phyloP scores from a whole-genome alignment of 2,329 filamentous ascomycete species.

The Exophiala viscosa region DNA sequence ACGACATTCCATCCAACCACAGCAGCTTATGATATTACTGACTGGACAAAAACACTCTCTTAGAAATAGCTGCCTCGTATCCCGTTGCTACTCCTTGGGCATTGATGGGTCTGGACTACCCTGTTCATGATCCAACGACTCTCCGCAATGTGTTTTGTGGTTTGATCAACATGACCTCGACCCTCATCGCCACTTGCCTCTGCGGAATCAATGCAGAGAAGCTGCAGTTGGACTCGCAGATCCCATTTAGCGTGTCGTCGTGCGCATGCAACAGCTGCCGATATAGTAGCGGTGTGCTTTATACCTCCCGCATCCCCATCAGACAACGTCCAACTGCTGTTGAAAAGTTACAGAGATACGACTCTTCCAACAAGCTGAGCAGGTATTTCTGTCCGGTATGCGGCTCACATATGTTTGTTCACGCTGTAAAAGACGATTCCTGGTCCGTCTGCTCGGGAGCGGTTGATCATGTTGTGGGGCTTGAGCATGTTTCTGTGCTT shows the following conservation, averaged over 20 bases:
- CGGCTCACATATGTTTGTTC: slow-evolving; percentile 32
- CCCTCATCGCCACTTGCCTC: slow-evolving; percentile 20
- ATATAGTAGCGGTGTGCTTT: slow-evolving; percentile 46
- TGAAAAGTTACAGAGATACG: slow-evolving; percentile 41
- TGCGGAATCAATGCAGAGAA: slow-evolving; percentile 22
- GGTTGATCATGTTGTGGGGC: slow-evolving; percentile 18
- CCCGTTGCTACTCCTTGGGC: too few species aligned
- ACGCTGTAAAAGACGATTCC: slow-evolving; percentile 27
- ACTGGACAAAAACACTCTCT: too few species aligned
- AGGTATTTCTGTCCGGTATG: slow-evolving; percentile 27
- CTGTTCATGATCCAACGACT: too few species aligned
- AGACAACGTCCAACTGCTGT: slow-evolving; percentile 35
- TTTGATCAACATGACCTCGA: slow-evolving; percentile 9
- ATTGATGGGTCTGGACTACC: too few species aligned
- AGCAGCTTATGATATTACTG: too few species aligned
- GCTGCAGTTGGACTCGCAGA: slow-evolving; percentile 12
- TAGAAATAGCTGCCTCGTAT: too few species aligned
- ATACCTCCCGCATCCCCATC: slow-evolving; percentile 43
- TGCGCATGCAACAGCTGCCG: slow-evolving; percentile 55
- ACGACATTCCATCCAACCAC: too few species aligned
- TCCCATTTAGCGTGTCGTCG: slow-evolving; percentile 31
- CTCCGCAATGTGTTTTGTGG: too few species aligned
- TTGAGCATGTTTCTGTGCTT: slow-evolving; percentile 18
- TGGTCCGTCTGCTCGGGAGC: slow-evolving; percentile 26
- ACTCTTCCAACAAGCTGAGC: slow-evolving; percentile 40